Percentiles rank a stretch among this genome's conserved stretches.
These are phyloP conservation scores for Celoporthe dispersa DNA, from an alignment of 2,329 filamentous ascomycete genomes.

Conservation along the genomic window DNA sequence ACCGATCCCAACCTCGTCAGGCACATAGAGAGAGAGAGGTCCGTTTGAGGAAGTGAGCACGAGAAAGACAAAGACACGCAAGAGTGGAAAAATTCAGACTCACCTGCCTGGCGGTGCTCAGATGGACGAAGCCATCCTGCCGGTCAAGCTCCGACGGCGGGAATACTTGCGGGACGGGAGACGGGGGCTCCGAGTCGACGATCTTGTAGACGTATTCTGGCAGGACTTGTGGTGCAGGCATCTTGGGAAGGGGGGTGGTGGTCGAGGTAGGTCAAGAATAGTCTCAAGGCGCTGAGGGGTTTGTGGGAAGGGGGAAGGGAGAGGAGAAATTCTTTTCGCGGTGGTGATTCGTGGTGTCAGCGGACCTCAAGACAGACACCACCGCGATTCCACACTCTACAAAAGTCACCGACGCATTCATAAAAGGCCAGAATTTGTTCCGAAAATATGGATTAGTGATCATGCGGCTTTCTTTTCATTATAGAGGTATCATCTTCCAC, in stretches of 20 bases:
- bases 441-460: neutral
- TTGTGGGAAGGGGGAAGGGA: neutral
- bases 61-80: neutral
- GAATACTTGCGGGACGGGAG: conserved; percentile 57
- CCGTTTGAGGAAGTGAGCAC: neutral
- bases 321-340: neutral
- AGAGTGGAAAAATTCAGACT: conserved; percentile 18
- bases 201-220: conserved; percentile 64
- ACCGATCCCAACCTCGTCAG: neutral
- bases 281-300: neutral
- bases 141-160: conserved; percentile 64
- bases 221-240: conserved; percentile 38
- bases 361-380: neutral
- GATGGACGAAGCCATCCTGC: conserved; percentile 65
- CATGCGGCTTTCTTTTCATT: conserved; percentile 11
- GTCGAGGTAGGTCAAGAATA: neutral
- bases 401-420: neutral
- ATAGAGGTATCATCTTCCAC: conserved; percentile 10
- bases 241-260: conserved; percentile 9
- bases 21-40: neutral
- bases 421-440: neutral
- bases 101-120: conserved; percentile 62
- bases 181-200: conserved; percentile 54
- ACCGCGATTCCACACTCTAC: no score
- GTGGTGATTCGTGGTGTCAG: neutral